Base-by-base conservation (phyloP, 805 yeast genomes). In the Candida peoriensis region DNA sequence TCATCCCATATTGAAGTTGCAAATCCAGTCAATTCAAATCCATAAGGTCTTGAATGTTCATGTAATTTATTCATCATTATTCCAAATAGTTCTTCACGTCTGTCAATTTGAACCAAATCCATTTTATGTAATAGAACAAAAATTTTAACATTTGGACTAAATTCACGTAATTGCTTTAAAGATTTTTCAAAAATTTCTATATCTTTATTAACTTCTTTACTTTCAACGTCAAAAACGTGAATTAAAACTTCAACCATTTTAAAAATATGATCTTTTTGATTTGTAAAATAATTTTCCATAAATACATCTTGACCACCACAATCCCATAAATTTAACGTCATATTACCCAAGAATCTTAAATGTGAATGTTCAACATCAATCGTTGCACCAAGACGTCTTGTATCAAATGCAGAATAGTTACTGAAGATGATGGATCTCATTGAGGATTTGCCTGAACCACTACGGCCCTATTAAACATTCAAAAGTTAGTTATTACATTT, bases 1-100 rank as follows among this genome's bases (percentile, higher is more conserved):
- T 90, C 97, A 61, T 90, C 97, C 97, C 97, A 90, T 38, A 90
- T 90, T 2, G 96, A 85, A 0, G 97, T 93, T 6, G 96, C 90
- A 55, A 88, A 90, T 3, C 97, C 97, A 12, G 76, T 73, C 29
- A 87, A 64, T 30, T 74, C 66, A 60, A 87, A 86, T 2, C 74
- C 71, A 50, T 62, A 79, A 14, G 86, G 85, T 35, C 74, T 67
- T 4, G 95, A 81, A 12, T 85, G 81, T 32, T 76, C 78, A 46
- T 79, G 81, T 41, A 93, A 62, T 50, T 82, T 84, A 33, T 75
- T 78, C 83, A 87, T 82, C 82, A 90, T 87, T 15, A 85, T 76
- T 13, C 72, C 72, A 52, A 88, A 89, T 44, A 89, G 70, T 52
- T 87, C 94, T 36, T 81, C 85, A 29, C 96, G 70, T 48, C 86